These are phyloP conservation scores for Beauveria pseudobassiana DNA, from an alignment of 2,329 filamentous ascomycete genomes.

Conservation along the genomic window DNA sequence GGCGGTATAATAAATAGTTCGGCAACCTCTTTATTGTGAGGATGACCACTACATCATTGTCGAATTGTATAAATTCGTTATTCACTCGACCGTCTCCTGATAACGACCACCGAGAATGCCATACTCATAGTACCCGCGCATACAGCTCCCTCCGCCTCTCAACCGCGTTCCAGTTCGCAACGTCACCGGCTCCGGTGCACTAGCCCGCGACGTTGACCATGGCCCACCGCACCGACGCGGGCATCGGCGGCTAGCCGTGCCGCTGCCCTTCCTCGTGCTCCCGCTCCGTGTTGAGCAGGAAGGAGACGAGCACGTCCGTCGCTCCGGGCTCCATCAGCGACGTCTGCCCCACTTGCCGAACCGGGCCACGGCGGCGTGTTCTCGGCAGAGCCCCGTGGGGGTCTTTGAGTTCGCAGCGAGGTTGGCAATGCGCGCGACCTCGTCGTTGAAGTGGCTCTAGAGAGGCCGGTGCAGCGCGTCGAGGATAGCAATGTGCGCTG, in stretches of 20 bases:
- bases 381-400: constrained; percentile 33
- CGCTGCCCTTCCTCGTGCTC: constrained; percentile 2
- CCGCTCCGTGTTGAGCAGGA: constrained; percentile 25
- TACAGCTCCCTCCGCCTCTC: neutral
- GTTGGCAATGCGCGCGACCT: constrained; percentile 38
- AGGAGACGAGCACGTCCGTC: constrained; percentile 39
- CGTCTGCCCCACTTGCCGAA: constrained; percentile 49
- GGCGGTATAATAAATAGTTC: no score
- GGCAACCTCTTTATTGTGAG: no score
- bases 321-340: constrained; percentile 47
- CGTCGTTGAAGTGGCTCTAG: constrained; percentile 39
- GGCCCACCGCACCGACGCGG: constrained; percentile 35
- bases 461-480: constrained; percentile 35
- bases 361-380: constrained; percentile 31
- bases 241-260: constrained; percentile 6
- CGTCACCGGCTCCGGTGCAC: constrained; percentile 48
- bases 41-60: no score
- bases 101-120: neutral
- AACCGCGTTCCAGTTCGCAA: constrained; percentile 33
- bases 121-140: neutral
- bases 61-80: no score
- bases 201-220: constrained; percentile 44
- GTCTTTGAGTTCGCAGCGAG: constrained; percentile 38
- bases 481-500: constrained; percentile 36
- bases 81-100: no score